Evolutionary conservation across 495 filamentous ascomycete genomes (phyloP), one percentile per base, ranked within the genome.

Genomic region (Xylaria grammica): DNA sequence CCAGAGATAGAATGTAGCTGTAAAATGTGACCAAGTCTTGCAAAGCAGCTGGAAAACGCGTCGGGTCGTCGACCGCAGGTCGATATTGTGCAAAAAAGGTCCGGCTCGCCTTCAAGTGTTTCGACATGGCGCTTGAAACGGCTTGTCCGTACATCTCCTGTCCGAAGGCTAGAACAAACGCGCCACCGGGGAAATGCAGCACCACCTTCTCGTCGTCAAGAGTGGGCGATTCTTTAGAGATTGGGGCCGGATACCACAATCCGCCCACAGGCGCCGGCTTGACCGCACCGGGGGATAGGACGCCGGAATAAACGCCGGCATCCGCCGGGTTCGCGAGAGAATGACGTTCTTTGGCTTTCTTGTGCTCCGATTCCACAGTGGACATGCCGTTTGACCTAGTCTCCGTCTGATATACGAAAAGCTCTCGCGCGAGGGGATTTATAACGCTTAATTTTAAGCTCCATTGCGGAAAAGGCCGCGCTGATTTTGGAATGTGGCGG

Each of bases 21-120:
- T 71, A 71, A 5, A 62, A 58, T 13, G 63, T 71, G 1, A 71
- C 15, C 17, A 63, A 6, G 24, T 71, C 68, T 36, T 71, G 65
- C 9, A 71, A 1, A 17, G 60, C 54, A 13, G 60, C 65, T 9
- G 68, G 68, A 20, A 71, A 71, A 0, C 60, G 59, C 4, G 60
- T 66, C 15, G 26, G 29, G 13, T 45, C 17, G 8, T 50, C 51
- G 19, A 51, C 22, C 13, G 63, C 46, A 19, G 53, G 4, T 11
- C 68, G 65, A 24, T 71, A 71, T 29, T 67, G 68, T 1, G 44
- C 62, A 46, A 51, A 54, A n/a, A 71, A 48, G 7, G 38, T 52
- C 17, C 27, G 40, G 1, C 53, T 57, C 4, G 59, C 54, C 9
- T 55, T 59, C 4, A 63, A 17, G 20, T 51, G 27, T n/a, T 24